Base-by-base conservation (phyloP, 1,139 yeast genomes). In the Cylindricascospora bacillispora region DNA sequence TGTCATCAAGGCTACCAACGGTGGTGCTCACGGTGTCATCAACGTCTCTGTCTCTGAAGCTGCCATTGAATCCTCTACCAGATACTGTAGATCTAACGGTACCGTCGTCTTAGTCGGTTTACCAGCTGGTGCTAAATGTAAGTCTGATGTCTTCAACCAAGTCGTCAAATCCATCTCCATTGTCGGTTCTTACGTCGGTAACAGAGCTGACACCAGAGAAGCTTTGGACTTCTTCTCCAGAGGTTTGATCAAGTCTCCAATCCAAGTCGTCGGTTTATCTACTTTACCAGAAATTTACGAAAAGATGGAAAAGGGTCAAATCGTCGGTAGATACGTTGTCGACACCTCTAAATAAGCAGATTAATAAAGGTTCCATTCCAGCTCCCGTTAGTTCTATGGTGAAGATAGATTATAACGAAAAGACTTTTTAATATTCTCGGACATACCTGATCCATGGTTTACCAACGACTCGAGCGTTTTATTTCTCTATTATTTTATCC, bases 151-250 rank as follows among this genome's bases (percentile, higher is more conserved):
- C 25, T 71, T 71, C 53, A 57, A 60, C 36, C 58, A 70, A 35
- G 78, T 71, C 38, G 66, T 68, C 38, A 70, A 62, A 54, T 65
- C 74, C 35, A 57, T 70, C 47, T 52, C 57, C 39, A 67, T 71
- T 46, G 65, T 53, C 39, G 78, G 78, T 49, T 71, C 78, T 37
- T 70, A 71, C 48, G 78, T 71, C 37, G 78, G 78, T 53, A 71
- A 70, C 69, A 66, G 78, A 62, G 75, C 76, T 40, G 78, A 71
- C 55, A 62, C 75, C 39, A 65, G 73, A 41, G 77, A 70, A 57
- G 77, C 78, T 38, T 59, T 71, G 50, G 77, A 71, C 49, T 71
- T 71, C 65, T 71, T 70, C 54, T 31, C 62, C 44, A 63, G 78
- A 62, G 78, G 77, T 37, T 59, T 68, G 52, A 66, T 71, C 49